phyloP scores from a whole-genome alignment of 441 rosid species.

The Manihot esculenta region DNA sequence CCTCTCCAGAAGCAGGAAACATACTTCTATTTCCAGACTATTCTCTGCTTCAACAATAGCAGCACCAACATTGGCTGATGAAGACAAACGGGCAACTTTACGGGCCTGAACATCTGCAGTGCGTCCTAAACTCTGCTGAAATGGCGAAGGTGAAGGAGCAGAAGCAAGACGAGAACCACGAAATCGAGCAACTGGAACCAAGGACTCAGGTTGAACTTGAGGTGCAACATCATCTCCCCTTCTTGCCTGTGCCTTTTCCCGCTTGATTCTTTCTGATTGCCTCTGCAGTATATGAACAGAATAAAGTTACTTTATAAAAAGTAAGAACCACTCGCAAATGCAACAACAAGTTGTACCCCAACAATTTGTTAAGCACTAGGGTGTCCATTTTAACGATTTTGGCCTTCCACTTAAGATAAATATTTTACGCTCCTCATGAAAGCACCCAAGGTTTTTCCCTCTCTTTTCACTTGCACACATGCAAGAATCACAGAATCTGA shows the following conservation, averaged over 20 bases:
- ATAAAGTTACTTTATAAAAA: not conserved
- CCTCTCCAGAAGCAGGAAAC: slow-evolving; percentile 56
- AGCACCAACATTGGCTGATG: slow-evolving; percentile 63
- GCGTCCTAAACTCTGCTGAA: slow-evolving; percentile 35
- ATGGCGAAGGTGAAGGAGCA: slow-evolving; percentile 80
- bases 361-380: no score
- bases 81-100: slow-evolving; percentile 55
- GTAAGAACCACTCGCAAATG: not conserved
- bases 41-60: slow-evolving; percentile 79
- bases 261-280: slow-evolving; percentile 70
- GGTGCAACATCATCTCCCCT: slow-evolving; percentile 66
- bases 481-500: not conserved
- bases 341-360: not conserved
- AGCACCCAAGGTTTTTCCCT: not conserved
- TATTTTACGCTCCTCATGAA: not conserved
- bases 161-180: slow-evolving; percentile 95
- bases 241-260: slow-evolving; percentile 55
- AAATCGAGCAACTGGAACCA: slow-evolving; percentile 79
- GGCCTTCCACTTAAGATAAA: not conserved
- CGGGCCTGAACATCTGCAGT: slow-evolving; percentile 26
- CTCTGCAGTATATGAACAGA: slow-evolving; percentile 48
- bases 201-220: slow-evolving; percentile 48
- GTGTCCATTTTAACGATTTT: not conserved
- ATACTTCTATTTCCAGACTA: slow-evolving; percentile 75
- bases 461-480: not conserved